Base-by-base conservation (phyloP, 495 filamentous ascomycete genomes). In the Trichoderma erinaceum region DNA sequence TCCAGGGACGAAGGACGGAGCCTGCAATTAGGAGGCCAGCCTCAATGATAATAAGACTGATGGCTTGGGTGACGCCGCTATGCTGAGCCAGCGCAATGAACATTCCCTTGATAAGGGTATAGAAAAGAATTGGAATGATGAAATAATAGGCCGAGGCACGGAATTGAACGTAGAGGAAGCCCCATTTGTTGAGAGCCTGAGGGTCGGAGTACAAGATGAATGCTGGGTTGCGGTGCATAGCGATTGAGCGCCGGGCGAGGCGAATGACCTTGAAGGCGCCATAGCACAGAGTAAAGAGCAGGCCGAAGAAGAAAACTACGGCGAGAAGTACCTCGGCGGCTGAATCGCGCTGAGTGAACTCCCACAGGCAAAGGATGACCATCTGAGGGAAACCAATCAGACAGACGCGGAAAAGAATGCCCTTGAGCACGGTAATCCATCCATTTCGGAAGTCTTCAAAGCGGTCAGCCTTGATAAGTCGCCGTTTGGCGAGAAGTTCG, bases 181-280 rank as follows among this genome's bases (percentile, higher is more conserved):
- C 95, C 95, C 95, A 97, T 80, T 97, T 96, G 86, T 99, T 97
- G 68, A 99, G 80, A 43, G 90, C 88, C 64, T 90, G 84, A 12
- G 93, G 92, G 73, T 99, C 95, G 10, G 95, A 97, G 82, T 96
- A 99, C 46, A 99, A 86, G 71, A 97, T 97, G 74, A 97, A 98
- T 63, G 92, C 94, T 13, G 95, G 94, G 76, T 97, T 99, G 75
- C 92, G 92, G 84, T 99, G 94, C 85, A 97, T 90, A 13, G 85
- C 78, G 67, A 97, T 88, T 6, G 93, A 97, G 67, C 92, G 90
- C 70, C 89, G 91, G 21, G 95, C 95, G 66, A 99, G 87, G 16
- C 86, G 86, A 73, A 95, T 89, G 63, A 99, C 93, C 81, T 97
- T 97, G 75, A 88, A 87, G 2, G 91, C 86, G 25, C 92, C 95